Conservation (phyloP, 768 basidiomycete species). For the Trametes gibbosa region DNA sequence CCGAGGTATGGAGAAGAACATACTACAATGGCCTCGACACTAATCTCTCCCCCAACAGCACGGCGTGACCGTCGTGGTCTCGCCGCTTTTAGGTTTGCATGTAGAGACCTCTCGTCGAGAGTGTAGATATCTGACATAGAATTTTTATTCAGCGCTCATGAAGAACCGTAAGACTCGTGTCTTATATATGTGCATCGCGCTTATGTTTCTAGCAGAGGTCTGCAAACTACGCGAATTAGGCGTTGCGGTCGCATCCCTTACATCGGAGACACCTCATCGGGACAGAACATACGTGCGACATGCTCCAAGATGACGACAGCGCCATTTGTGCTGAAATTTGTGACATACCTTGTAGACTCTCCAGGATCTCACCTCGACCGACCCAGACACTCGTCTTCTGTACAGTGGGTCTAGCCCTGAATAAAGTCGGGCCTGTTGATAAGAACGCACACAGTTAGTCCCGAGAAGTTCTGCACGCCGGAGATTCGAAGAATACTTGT, state of each 20-base stretch:
- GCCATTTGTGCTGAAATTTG: neutral
- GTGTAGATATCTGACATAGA: neutral
- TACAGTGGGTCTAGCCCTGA: constrained; percentile 53
- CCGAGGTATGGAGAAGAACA: constrained; percentile 39
- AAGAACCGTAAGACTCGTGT: constrained; percentile 55
- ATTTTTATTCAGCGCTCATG: constrained; percentile 59
- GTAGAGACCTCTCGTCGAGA: neutral
- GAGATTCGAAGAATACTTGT: constrained; percentile 54
- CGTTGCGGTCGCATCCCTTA: constrained; percentile 59
- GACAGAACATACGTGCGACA: constrained; percentile 54
- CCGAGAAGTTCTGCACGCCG: constrained; percentile 61
- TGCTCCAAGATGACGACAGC: neutral
- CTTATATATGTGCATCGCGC: neutral
- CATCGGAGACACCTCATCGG: constrained; percentile 56
- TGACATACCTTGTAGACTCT: constrained; percentile 45
- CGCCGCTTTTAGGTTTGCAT: constrained; percentile 66
- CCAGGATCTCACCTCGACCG: constrained; percentile 56
- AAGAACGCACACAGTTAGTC: constrained; percentile 52
- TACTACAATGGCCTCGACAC: neutral
- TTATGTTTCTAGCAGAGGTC: constrained; percentile 48
- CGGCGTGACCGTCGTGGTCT: constrained; percentile 73
- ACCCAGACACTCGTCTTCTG: constrained; percentile 58
- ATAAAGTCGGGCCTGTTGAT: neutral
- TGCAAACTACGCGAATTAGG: constrained; percentile 50
- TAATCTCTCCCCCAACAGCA: constrained; percentile 35